Evolutionary conservation across 108 stramenopile species (phyloP).

Genomic region (Aurantiochytrium sp.): DNA sequence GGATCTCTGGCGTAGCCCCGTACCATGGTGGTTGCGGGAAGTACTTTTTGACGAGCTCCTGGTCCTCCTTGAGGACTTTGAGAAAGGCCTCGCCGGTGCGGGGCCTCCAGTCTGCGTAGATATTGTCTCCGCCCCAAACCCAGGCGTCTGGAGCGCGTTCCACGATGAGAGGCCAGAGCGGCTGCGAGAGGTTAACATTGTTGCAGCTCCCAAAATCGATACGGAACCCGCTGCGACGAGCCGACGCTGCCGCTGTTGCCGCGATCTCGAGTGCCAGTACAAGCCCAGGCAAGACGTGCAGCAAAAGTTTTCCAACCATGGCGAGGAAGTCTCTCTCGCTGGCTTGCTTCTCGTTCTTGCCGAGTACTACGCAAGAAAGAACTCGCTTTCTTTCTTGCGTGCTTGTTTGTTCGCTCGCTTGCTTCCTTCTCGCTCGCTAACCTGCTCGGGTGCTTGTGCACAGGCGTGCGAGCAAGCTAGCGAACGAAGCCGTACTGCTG

Average conservation of each 20-base stretch:
- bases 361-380: too few relatives aligned
- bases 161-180: slow-evolving; percentile 58
- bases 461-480: too few relatives aligned
- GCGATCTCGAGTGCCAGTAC: background rate
- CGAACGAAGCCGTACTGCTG: too few relatives aligned
- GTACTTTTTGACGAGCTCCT: background rate
- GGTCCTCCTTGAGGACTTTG: background rate
- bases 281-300: too few relatives aligned
- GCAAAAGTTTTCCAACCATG: too few relatives aligned
- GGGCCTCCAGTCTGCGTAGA: slow-evolving; percentile 57
- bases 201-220: slow-evolving; percentile 62
- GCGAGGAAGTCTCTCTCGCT: too few relatives aligned
- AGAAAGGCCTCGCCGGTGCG: background rate
- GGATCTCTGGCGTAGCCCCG: slow-evolving; percentile 46
- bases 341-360: too few relatives aligned
- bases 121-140: slow-evolving; percentile 73
- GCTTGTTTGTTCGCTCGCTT: too few relatives aligned
- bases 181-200: slow-evolving; percentile 58
- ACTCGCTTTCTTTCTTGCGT: too few relatives aligned
- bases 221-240: background rate
- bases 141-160: slow-evolving; percentile 59
- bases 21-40: background rate
- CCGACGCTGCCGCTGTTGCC: background rate
- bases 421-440: too few relatives aligned
- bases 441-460: too few relatives aligned